Percentiles rank a stretch among this genome's conserved stretches.
Evolutionary conservation across 257 asterid species (phyloP).

Genomic region (Orobanche coerulescens): DNA sequence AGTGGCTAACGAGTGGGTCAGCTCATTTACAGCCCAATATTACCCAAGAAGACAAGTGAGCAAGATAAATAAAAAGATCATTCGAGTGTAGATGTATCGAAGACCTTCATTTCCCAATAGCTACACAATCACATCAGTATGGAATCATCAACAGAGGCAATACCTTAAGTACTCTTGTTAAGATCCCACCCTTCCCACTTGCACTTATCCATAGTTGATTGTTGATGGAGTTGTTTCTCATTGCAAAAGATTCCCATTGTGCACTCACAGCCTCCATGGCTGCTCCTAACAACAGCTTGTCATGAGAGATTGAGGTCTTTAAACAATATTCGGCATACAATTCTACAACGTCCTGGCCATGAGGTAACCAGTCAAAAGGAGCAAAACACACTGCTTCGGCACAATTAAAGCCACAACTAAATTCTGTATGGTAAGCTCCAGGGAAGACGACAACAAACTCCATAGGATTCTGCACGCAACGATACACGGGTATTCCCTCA

Average conservation of each 20-base stretch:
- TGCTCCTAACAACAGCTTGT: conserved; percentile 61
- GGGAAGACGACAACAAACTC: conserved; percentile 69
- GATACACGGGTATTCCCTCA: conserved; percentile 74
- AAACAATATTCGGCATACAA: conserved; percentile 41
- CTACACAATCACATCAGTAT: background rate
- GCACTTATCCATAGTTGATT: conserved; percentile 36
- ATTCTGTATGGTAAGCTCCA: conserved; percentile 62
- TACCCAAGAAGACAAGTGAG: background rate
- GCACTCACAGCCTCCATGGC: conserved; percentile 51
- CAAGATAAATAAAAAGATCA: background rate
- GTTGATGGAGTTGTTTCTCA: conserved; percentile 18
- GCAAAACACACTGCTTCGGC: conserved; percentile 64
- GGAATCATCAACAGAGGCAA: too few relatives aligned
- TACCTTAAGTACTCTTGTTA: conserved; percentile 65
- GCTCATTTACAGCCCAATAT: too few relatives aligned
- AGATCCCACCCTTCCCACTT: conserved; percentile 44
- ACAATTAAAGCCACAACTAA: conserved; percentile 77
- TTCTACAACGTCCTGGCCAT: conserved; percentile 58
- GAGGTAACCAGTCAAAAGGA: conserved; percentile 79
- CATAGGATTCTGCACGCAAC: conserved; percentile 58
- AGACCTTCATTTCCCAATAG: background rate
- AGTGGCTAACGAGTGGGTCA: too few relatives aligned
- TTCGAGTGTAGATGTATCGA: background rate
- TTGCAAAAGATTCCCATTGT: conserved; percentile 35
- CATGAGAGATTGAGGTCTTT: conserved; percentile 63